Evolutionary conservation across 106 monocot genomes (phyloP).

Genomic region (Dioscorea zingiberensis): DNA sequence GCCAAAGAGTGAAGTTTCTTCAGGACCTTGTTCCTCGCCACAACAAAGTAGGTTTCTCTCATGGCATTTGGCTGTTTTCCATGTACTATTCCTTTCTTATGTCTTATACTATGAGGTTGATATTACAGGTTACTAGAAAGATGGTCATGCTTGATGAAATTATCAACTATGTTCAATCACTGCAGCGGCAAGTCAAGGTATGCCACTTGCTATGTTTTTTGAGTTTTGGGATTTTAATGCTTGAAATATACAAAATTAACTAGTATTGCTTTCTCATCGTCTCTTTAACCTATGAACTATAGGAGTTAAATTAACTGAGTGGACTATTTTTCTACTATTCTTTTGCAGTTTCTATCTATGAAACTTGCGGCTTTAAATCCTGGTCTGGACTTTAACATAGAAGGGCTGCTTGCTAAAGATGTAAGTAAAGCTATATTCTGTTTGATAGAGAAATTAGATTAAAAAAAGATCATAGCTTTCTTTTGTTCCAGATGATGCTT

Average conservation of each 20-base stretch:
- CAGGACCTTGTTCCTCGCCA: constrained; percentile 84
- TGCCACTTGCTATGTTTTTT: background rate
- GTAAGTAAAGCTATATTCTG: too few relatives aligned
- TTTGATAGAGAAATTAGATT: too few relatives aligned
- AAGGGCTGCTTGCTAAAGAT: constrained; percentile 36
- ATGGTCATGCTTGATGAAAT: constrained; percentile 60
- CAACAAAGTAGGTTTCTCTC: constrained; percentile 35
- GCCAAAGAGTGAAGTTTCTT: constrained; percentile 76
- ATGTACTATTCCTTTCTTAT: background rate
- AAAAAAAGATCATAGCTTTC: too few relatives aligned
- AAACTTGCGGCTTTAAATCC: constrained; percentile 53
- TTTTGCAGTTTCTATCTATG: constrained; percentile 51
- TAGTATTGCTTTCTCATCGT: too few relatives aligned
- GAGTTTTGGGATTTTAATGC: too few relatives aligned
- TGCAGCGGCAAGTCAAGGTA: constrained; percentile 56
- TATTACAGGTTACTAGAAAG: constrained; percentile 38
- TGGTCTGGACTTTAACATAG: constrained; percentile 41
- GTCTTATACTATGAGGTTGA: background rate
- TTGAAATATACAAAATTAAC: too few relatives aligned
- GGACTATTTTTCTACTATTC: background rate
- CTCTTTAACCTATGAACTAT: too few relatives aligned
- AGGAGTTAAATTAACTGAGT: too few relatives aligned
- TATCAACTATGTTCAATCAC: constrained; percentile 57
- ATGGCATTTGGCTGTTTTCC: too few relatives aligned
- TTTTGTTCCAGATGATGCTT: background rate